Percentiles rank a stretch among this genome's conserved stretches.
These are phyloP conservation scores for Acanthamoeba lenticulata DNA, from an alignment of 208 protist species.

Conservation along the genomic window DNA sequence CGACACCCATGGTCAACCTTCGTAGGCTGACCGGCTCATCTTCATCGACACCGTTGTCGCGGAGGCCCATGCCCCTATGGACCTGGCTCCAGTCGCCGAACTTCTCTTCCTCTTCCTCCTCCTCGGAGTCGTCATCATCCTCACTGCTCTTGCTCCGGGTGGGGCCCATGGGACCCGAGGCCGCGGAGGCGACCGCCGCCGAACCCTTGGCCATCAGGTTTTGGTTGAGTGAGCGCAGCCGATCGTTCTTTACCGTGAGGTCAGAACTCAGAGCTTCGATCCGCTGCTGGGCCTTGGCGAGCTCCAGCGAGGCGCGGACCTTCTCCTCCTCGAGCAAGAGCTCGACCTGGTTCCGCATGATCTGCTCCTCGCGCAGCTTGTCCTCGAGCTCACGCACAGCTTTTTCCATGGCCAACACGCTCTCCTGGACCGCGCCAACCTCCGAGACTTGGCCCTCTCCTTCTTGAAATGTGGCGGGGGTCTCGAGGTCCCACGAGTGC, in stretches of 20 bases:
- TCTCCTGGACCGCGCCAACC: background rate
- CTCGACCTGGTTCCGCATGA: background rate
- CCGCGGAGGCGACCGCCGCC: background rate
- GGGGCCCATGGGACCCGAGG: background rate
- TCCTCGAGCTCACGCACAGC: background rate
- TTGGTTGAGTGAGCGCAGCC: conserved; percentile 4
- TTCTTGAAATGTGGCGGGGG: background rate
- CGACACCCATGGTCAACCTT: background rate
- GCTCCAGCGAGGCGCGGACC: background rate
- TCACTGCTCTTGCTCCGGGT: background rate
- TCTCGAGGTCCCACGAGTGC: conserved; percentile 20
- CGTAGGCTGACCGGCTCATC: background rate
- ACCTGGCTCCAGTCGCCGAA: background rate
- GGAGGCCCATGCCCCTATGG: background rate
- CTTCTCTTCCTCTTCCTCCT: background rate
- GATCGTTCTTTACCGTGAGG: background rate
- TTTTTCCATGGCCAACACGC: background rate
- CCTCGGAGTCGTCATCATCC: background rate
- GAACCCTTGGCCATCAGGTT: background rate
- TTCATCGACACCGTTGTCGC: background rate
- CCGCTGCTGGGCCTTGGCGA: background rate
- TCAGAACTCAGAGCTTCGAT: background rate
- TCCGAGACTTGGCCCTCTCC: background rate
- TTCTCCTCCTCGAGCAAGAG: background rate
- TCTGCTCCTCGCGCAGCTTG: conserved; percentile 43